Evolutionary conservation across 176 grass and related monocot genomes (phyloP), one percentile per base, ranked within the genome.

Genomic region (Lolium multiflorum): DNA sequence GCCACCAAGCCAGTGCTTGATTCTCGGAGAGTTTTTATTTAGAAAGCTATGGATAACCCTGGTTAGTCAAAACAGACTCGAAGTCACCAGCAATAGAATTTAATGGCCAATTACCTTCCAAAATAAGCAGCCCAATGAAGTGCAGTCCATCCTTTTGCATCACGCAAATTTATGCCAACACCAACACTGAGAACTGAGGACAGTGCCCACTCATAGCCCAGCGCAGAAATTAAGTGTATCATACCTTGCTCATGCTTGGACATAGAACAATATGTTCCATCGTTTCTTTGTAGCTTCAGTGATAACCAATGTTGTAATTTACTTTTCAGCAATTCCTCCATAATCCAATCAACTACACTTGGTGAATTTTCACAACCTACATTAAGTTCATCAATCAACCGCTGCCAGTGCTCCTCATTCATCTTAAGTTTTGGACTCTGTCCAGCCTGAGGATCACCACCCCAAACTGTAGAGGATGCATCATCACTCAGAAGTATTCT

Each of bases 111-210:
- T 91, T 88, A 99, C 97, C 97, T 96, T 89, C 83, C 93, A 96
- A 88, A 99, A 86, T 94, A 86, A 78, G 97, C 89, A 91, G 97
- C 94, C 94, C 97, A 99, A 87, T 99, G 97, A 85, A 99, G 97
- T 79, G 97, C 92, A 58, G 97, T 96, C 97, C 97, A 99, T 81
- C 97, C 97, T 80, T 99, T 99, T 17, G 80, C 61, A 89, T 99
- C 97, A 74, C 97, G 92, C n/a, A 96, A 96, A 89, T 99, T 99
- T 94, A 99, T 85, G 77, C 90, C 92, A 79, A 99, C 85, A 37
- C 90, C 94, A 52, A 71, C 73, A 82, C 79, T 78, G 63, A 97
- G 88, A 77, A 99, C 81, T 74, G 90, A 84, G 88, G 80, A 84
- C 46, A 99, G 74, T 24, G 89, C 97, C 97, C 97, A 99, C 72